These are phyloP conservation scores for Suillus hirtellus DNA, from an alignment of 768 basidiomycete genomes.

Conservation along the genomic window DNA sequence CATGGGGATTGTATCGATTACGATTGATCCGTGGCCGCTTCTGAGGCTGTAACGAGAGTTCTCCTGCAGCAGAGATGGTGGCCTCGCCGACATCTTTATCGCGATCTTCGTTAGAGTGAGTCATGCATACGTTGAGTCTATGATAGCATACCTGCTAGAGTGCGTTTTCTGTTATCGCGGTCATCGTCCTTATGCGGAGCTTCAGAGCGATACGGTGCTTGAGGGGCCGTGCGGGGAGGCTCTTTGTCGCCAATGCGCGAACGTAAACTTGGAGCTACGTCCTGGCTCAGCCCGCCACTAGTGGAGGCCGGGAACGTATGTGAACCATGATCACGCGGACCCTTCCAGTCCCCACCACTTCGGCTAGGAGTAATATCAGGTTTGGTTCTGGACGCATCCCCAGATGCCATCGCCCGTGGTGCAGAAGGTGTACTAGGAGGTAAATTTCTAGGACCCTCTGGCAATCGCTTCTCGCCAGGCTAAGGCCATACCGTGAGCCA, in stretches of 20 bases:
- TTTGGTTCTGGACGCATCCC: constrained; percentile 46
- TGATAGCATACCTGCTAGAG: constrained; percentile 57
- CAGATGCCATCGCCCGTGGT: constrained; percentile 67
- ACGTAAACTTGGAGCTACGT: constrained; percentile 42
- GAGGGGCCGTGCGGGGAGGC: constrained; percentile 38
- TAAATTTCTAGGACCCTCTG: constrained; percentile 54
- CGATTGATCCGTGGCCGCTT: constrained; percentile 65
- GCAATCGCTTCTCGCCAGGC: constrained; percentile 55
- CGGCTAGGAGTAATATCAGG: constrained; percentile 37
- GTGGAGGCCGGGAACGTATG: constrained; percentile 25
- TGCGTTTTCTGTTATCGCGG: constrained; percentile 68
- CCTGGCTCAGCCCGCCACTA: constrained; percentile 21
- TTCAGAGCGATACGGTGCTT: constrained; percentile 48
- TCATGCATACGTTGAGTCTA: constrained; percentile 11
- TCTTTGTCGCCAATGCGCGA: constrained; percentile 68
- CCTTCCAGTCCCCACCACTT: constrained; percentile 53
- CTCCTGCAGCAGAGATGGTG: constrained; percentile 36
- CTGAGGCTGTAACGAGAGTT: constrained; percentile 42
- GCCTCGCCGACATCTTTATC: constrained; percentile 54
- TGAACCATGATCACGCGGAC: constrained; percentile 35
- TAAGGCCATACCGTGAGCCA: constrained; percentile 24
- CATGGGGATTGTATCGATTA: constrained; percentile 44
- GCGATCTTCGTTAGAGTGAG: constrained; percentile 47
- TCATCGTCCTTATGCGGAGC: constrained; percentile 57
- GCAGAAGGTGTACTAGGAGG: constrained; percentile 66